Evolutionary conservation across 192 early-diverging fungal species (phyloP).

Genomic region (Entrophospora sp.): DNA sequence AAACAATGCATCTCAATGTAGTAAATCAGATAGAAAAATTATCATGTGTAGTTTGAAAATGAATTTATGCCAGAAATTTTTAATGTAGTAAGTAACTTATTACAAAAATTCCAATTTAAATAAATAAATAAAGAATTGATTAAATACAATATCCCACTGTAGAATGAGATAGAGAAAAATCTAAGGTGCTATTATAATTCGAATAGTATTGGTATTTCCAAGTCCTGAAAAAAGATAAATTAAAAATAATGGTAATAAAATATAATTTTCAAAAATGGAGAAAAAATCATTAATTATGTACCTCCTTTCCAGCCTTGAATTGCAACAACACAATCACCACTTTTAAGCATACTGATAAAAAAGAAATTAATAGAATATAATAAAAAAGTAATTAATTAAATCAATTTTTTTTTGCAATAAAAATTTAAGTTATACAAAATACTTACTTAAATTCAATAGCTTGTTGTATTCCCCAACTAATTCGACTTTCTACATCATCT

Average conservation of each 20-base stretch:
- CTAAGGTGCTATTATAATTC: conserved; percentile 50
- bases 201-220: conserved; percentile 78
- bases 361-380: not conserved
- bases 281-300: not conserved
- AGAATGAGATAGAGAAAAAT: too few relatives aligned
- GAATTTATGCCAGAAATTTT: too few relatives aligned
- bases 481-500: conserved; percentile 70
- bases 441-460: conserved; percentile 51
- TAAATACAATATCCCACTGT: too few relatives aligned
- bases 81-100: too few relatives aligned
- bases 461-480: conserved; percentile 69
- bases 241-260: not conserved
- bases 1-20: too few relatives aligned
- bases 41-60: too few relatives aligned
- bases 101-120: too few relatives aligned
- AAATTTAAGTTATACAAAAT: not conserved
- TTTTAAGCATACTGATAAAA: conserved; percentile 49
- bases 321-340: conserved; percentile 63
- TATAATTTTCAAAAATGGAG: not conserved
- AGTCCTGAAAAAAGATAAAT: conserved; percentile 22
- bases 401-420: not conserved
- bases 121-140: too few relatives aligned
- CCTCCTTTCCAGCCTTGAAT: conserved; percentile 82
- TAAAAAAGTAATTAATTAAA: not conserved
- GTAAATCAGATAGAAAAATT: too few relatives aligned